Percentiles rank a stretch among this genome's conserved stretches.
phyloP scores from a whole-genome alignment of 306 rosid genomes.

The Mimosa pudica region DNA sequence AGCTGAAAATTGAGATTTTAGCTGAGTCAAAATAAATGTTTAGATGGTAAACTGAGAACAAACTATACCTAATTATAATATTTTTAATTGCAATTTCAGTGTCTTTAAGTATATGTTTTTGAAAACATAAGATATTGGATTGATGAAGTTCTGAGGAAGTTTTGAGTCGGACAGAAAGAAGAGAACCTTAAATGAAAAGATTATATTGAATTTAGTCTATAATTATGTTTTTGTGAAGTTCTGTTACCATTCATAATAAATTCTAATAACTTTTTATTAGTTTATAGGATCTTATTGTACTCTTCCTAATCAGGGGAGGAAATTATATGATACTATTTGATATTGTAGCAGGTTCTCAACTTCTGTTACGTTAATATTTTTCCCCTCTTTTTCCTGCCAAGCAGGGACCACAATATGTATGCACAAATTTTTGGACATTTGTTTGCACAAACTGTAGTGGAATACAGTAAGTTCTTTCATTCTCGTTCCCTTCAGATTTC shows the following conservation, averaged over 20 bases:
- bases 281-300: constrained; percentile 26
- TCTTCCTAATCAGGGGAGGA: constrained; percentile 18
- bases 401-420: constrained; percentile 99
- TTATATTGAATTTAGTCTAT: constrained; percentile 18
- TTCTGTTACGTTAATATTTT: constrained; percentile 26
- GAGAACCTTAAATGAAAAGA: constrained; percentile 24
- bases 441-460: constrained; percentile 96
- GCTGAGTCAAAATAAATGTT: background rate
- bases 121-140: background rate
- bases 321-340: constrained; percentile 31
- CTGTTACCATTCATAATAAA: constrained; percentile 13
- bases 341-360: constrained; percentile 15
- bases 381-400: constrained; percentile 27
- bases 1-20: background rate
- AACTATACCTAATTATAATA: constrained; percentile 18
- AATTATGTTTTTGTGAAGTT: background rate
- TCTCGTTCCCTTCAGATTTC: constrained; percentile 23
- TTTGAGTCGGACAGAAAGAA: constrained; percentile 15
- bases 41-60: background rate
- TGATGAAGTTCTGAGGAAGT: background rate
- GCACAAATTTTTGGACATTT: constrained; percentile 97
- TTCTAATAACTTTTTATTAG: background rate
- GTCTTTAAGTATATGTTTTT: constrained; percentile 10
- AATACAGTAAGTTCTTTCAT: constrained; percentile 81
- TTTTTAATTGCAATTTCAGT: background rate